Conservation (phyloP, 345 rosid genomes). For the Laguncularia racemosa region DNA sequence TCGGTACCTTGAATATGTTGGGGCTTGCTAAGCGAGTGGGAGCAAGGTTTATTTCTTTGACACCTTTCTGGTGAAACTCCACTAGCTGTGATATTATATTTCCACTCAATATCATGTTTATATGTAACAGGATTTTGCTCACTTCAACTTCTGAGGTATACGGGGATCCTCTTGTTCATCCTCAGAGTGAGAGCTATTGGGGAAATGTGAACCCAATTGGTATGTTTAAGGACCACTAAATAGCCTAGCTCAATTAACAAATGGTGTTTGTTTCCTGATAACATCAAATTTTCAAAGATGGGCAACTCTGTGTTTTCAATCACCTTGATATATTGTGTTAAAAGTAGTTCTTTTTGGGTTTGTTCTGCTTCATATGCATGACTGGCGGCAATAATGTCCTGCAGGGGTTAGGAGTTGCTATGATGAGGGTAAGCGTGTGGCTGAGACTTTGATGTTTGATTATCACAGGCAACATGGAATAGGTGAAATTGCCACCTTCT, state of each 20-base stretch:
- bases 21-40: slow-evolving; percentile 99
- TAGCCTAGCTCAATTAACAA: no score
- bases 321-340: background rate
- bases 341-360: background rate
- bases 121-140: slow-evolving; percentile 62
- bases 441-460: slow-evolving; percentile 92
- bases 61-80: no score
- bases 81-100: no score
- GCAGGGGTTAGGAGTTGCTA: slow-evolving; percentile 93
- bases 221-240: slow-evolving; percentile 12
- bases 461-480: slow-evolving; percentile 93
- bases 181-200: slow-evolving; percentile 87
- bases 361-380: background rate
- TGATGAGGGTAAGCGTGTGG: slow-evolving; percentile 93
- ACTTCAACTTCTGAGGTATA: slow-evolving; percentile 95
- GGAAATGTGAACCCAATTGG: slow-evolving; percentile 98
- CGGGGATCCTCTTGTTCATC: slow-evolving; percentile 92
- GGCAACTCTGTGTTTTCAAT: no score
- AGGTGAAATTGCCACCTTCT: slow-evolving; percentile 32
- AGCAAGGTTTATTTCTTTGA: slow-evolving; percentile 48
- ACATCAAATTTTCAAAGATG: no score
- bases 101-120: background rate
- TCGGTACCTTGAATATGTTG: slow-evolving; percentile 90
- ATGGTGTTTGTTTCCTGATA: no score
- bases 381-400: background rate